Base-by-base conservation (phyloP, 129 eudicot genomes). In the Kitagawia praeruptora region DNA sequence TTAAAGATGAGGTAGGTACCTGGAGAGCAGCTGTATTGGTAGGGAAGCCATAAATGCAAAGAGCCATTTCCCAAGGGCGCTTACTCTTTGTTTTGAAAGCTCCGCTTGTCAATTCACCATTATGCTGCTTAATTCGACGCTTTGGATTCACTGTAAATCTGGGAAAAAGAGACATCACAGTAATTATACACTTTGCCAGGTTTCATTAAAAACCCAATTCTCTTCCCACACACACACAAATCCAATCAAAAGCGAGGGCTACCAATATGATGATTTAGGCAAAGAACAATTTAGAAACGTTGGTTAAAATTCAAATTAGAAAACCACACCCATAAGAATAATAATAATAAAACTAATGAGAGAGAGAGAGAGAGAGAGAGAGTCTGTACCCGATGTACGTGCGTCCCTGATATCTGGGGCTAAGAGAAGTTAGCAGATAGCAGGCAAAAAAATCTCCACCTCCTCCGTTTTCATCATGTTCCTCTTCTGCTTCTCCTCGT, bases 11-110 rank as follows among this genome's bases (percentile, higher is more conserved):
- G 25, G 61, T 34, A 46, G 25, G 46, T 41, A 89, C 97, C 98
- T 93, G 98, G 78, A 93, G 97, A 34, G 98, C 98, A 44, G 91
- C 86, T 34, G 84, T 85, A 49, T 93, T 85, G 42, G 98, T 88
- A 11, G 98, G 97, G 83, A 93, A 93, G 44, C 98, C 98, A 79
- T 93, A 86, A 74, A 93, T 87, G 86, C 97, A 91, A 39, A 93
- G 78, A n/a, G 85, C 97, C 97, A 93, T 91, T 83, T 93, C 98
- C 98, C 98, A 93, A 14, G 98, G 98, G 46, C 98, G 98, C 78
- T 84, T 89, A 37, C 73, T 83, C 93, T 91, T 93, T 12, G 98
- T 93, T 84, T 92, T 88, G 44, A 42, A 78, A 7, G 98, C 98
- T 34, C 98, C 98, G 31, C 90, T 83, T 76, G 87, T 84, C 13